Evolutionary conservation across 164 flowering plant species (phyloP), one percentile per base, ranked within the genome.

Genomic region (Hamamelis virginiana): DNA sequence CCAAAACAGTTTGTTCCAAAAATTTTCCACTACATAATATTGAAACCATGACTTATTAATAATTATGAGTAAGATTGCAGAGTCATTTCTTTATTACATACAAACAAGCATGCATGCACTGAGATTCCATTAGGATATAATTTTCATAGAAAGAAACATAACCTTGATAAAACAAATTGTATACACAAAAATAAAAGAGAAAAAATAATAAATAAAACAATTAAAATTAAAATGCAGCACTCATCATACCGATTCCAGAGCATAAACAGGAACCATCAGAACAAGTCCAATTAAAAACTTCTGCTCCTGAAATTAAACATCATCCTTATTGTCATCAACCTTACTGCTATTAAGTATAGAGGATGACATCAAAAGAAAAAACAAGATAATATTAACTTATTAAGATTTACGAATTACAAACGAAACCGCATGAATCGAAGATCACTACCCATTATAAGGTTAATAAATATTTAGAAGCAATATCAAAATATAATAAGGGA

Each of bases 251-350:
- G 98, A 96, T 82, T 96, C 96, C 46, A 84, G 69, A 13, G 99
- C 91, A 84, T 96, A 96, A 61, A 96, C 97, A 70, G 99, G 99
- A 67, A 96, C 99, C 98, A 96, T 93, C 33, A 96, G 82, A 68
- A 95, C 83, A 67, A 95, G 87, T 51, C 97, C 99, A 70, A 95
- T 88, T 65, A 95, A 71, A 77, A 95, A 95, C 68, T 93, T 92
- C 80, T 95, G 99, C 81, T 92, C 99, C 99, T 93, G 97, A 76
- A 89, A 84, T 50, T 10, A 22, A 66, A 75, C 18, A 33, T 19
- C 56, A 23, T 60, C 55, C n/a, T 18, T 11, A 27, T 9, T 21
- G 5, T 56, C 15, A 62, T 63, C 45, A 69, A 59, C 55, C 46
- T 21, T 21, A 16, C 28, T 52, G 22, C 18, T 8, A 22, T 22